Evolutionary conservation across 257 asterid genomes (phyloP), one percentile per base, ranked within the genome.

Genomic region (Nicotiana knightiana): DNA sequence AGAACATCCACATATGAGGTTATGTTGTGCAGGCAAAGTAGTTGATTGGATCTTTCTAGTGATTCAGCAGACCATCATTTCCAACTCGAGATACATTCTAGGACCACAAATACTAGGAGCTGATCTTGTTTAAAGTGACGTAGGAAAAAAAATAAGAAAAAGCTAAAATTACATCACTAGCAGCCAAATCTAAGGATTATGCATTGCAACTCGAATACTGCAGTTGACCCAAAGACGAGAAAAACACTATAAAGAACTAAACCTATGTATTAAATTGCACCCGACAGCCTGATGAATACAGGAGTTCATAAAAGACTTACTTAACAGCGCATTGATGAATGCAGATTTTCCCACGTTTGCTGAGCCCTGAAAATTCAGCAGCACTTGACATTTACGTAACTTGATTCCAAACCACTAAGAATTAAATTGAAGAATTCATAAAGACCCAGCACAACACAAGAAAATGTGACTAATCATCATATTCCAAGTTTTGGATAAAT

Each of bases 311-410:
- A 51, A 51, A 21, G 77, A 84, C 98, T 91, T 94, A 96, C 99
- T 93, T 88, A 96, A 88, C 79, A 94, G 65, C 43, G 98, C 97
- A 88, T 92, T 96, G 80, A 96, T 94, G 88, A 96, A 96, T 83
- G 99, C 98, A 73, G 98, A 96, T 89, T 94, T 96, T 83, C 99
- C 98, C 57, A 96, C 98, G 82, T 96, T 96, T 81, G 98, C 99
- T 70, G 98, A 89, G 65, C 99, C 99, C 98, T 96, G 91, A 83
- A 81, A 81, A 82, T 84, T 81, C 84, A 89, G 80, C 33, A 80
- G 82, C 70, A 66, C 64, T 54, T 53, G 18, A 39, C 26, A 58
- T 48, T 73, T 53, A 54, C 55, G 12, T 35, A 57, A 46, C 37
- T 70, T 39, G 39, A 54, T 51, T 16, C 35, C 73, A 68, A 79